Evolutionary conservation across 768 basidiomycete species (phyloP), one percentile per base, ranked within the genome.

Genomic region (Tricholoma hemisulphureum): DNA sequence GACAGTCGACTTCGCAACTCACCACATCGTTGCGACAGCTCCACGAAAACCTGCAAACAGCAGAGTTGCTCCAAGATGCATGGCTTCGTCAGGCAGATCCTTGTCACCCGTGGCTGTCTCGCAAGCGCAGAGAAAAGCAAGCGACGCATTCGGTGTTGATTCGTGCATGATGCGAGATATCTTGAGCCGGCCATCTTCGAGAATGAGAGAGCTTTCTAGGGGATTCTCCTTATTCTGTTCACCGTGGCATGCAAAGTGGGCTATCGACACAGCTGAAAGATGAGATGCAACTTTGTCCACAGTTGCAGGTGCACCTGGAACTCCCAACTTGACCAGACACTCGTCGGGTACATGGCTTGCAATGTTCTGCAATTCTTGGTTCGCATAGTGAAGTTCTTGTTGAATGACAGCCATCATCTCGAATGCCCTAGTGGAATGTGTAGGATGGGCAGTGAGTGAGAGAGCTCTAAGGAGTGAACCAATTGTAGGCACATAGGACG

Each of bases 111-210:
- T 65, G 0, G 73, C 73, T 11, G 73, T 78, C 51, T 78, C 66
- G 55, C 77, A 78, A 1, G 77, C 75, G 1, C 75, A 76, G 8
- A 78, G 67, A 60, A 76, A 72, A 0, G 73, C 77, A 31, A 78
- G 61, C 39, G 58, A 56, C 35, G 64, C 56, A 59, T 56, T n/a
- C 9, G 57, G 43, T 57, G 66, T 35, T 56, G 59, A 18, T 6
- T 58, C 20, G 65, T 13, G 53, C 58, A 64, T 58, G 28, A 66
- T 60, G 23, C 26, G 49, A 52, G 65, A 31, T 13, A 64, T 5
- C 54, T 57, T 63, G 1, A 52, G 16, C 24, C 21, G 20, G 4
- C 32, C 51, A 52, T 52, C 51, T 14, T 52, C 20, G 8, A 52
- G 51, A 32, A 37, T 35, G 10, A 52, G 24, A 34, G 20, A 13